phyloP scores from a whole-genome alignment of 129 eudicot genomes.

The Chrysanthemum lavandulifolium region DNA sequence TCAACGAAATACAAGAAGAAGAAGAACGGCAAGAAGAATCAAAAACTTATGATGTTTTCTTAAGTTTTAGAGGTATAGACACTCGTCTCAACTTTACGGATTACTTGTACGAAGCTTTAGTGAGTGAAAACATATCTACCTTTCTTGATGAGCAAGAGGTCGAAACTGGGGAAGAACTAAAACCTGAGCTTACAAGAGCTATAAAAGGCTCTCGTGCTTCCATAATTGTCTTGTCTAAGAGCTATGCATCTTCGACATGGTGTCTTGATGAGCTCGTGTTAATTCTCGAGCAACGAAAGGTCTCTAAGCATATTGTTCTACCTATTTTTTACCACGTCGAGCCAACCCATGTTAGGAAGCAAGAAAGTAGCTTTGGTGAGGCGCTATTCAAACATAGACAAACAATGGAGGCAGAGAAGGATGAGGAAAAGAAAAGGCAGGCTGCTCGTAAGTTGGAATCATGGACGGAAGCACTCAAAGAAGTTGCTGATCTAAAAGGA shows the following conservation, averaged over 20 bases:
- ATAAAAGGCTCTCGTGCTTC: not conserved
- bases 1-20: not conserved
- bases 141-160: conserved; percentile 17
- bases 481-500: conserved; percentile 4
- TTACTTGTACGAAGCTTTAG: not conserved
- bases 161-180: not conserved
- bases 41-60: conserved; percentile 6
- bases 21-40: too few relatives aligned
- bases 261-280: conserved; percentile 4
- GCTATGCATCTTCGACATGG: conserved; percentile 3
- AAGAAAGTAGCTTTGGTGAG: not conserved
- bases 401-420: not conserved
- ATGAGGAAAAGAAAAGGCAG: not conserved
- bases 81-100: not conserved
- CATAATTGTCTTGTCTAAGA: not conserved
- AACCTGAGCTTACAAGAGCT: not conserved
- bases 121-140: not conserved
- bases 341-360: conserved; percentile 7
- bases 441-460: conserved; percentile 1
- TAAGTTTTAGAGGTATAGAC: conserved; percentile 9
- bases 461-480: not conserved
- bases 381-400: not conserved
- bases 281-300: not conserved
- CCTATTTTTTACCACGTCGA: not conserved
- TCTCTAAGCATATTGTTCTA: not conserved